Base-by-base conservation (phyloP, 805 yeast genomes). In the Millerozyma acaciae region DNA sequence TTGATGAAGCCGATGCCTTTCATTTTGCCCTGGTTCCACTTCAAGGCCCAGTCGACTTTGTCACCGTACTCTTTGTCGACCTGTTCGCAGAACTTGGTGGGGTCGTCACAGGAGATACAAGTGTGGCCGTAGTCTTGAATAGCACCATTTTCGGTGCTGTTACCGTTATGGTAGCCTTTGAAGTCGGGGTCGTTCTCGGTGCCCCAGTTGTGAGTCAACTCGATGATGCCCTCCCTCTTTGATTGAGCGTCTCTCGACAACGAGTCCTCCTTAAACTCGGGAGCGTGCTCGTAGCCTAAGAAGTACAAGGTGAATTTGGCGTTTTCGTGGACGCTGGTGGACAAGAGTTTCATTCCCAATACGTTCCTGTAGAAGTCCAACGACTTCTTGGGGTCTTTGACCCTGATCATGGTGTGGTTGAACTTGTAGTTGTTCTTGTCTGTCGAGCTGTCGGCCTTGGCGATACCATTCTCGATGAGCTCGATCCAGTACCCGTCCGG, bases 401-500 rank as follows among this genome's bases (percentile, higher is more conserved):
- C 84, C 50, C 98, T 78, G 45, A 90, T 75, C 98, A 93, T 90
- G 5, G 93, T 65, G 61, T 90, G 97, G 64, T 90, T 89, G 60
- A 90, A 75, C 41, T 72, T 66, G 53, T 73, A 70, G 12, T 70
- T 58, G 5, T 57, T 33, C 2, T 42, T 32, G 38, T 68, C 65
- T 14, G 79, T 60, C 17, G 45, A 54, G 18, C 49, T 65, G 16
- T 65, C 73, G 8, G 45, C 40, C 48, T 73, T 70, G 39, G 59
- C 55, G 23, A 65, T 44, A 13, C 62, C 68, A 46, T 75, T 80
- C 50, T 78, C 78, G 45, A 90, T 75, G 51, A 90, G 64, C 68
- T 90, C 98, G 50, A 90, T 75, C 98, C 98, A 90, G 65, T 93
- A 93, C 48, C 93, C 93, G 61, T 90, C 90, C 5, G 97, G 97